Conservation (phyloP, 129 eudicot species). For the Flaveria trinervia region DNA sequence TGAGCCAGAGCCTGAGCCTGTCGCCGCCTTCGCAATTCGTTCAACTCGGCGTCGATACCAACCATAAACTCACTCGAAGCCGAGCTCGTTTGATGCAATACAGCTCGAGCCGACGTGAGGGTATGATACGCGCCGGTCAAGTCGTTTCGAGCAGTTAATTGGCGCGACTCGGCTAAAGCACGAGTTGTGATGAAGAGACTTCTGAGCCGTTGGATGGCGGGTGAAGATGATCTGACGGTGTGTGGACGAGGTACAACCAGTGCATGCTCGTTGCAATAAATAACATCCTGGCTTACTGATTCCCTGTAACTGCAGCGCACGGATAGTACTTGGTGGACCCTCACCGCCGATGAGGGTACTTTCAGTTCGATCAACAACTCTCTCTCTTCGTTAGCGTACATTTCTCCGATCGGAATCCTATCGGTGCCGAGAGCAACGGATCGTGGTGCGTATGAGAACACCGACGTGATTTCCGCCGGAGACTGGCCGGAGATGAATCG, state of each 20-base stretch:
- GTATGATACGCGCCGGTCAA: constrained; percentile 64
- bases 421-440: constrained; percentile 53
- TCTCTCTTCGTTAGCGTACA: constrained; percentile 65
- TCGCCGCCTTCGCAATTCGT: constrained; percentile 50
- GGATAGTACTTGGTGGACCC: constrained; percentile 71
- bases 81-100: constrained; percentile 49
- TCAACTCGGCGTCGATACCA: constrained; percentile 63
- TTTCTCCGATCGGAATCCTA: constrained; percentile 52
- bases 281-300: constrained; percentile 62
- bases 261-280: constrained; percentile 53
- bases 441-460: constrained; percentile 45
- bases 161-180: constrained; percentile 80
- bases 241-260: constrained; percentile 64
- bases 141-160: constrained; percentile 53
- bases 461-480: constrained; percentile 64
- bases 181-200: constrained; percentile 60
- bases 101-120: constrained; percentile 65
- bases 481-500: constrained; percentile 53
- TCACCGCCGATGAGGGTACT: constrained; percentile 59
- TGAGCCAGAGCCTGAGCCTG: constrained; percentile 30
- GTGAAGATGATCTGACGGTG: constrained; percentile 63
- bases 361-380: constrained; percentile 71
- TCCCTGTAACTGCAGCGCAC: constrained; percentile 69
- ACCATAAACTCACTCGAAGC: constrained; percentile 46
- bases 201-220: constrained; percentile 64